Percentiles rank a stretch among this genome's conserved stretches.
phyloP scores from a whole-genome alignment of 768 basidiomycete species.

The Lactarius tabidus region DNA sequence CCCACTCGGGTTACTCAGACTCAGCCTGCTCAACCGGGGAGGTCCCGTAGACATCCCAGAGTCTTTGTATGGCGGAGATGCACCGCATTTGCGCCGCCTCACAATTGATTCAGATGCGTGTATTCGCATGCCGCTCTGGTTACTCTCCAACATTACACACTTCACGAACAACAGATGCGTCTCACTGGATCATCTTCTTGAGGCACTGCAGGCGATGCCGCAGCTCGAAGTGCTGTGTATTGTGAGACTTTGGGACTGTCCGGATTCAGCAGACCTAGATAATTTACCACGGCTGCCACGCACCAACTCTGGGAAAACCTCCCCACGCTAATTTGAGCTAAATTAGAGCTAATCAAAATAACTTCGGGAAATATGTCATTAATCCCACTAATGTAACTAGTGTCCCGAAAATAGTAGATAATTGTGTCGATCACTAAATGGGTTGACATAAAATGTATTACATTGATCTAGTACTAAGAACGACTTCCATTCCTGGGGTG shows the following conservation, averaged over 20 bases:
- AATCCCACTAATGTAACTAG: too few relatives aligned
- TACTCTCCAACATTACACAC: slow-evolving; percentile 8
- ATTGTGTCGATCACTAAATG: too few relatives aligned
- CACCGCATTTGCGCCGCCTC: slow-evolving; percentile 8
- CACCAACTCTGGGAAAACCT: too few relatives aligned
- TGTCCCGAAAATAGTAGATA: too few relatives aligned
- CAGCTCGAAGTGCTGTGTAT: slow-evolving; percentile 8
- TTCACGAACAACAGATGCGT: slow-evolving; percentile 11
- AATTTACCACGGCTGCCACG: background rate
- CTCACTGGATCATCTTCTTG: background rate
- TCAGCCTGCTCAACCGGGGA: background rate
- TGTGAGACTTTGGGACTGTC: background rate
- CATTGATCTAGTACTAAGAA: too few relatives aligned
- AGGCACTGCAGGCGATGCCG: slow-evolving; percentile 10
- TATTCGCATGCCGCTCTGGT: slow-evolving; percentile 12
- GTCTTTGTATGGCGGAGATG: background rate
- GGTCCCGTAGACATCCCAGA: slow-evolving; percentile 1
- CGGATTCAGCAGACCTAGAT: background rate
- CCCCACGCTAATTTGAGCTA: too few relatives aligned
- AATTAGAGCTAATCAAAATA: too few relatives aligned
- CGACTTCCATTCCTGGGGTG: too few relatives aligned
- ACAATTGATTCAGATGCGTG: background rate
- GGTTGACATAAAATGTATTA: too few relatives aligned
- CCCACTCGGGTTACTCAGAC: background rate
- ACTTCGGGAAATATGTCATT: too few relatives aligned